Conservation (phyloP, 805 yeast genomes). For the Yamadazyma ubonensis region DNA sequence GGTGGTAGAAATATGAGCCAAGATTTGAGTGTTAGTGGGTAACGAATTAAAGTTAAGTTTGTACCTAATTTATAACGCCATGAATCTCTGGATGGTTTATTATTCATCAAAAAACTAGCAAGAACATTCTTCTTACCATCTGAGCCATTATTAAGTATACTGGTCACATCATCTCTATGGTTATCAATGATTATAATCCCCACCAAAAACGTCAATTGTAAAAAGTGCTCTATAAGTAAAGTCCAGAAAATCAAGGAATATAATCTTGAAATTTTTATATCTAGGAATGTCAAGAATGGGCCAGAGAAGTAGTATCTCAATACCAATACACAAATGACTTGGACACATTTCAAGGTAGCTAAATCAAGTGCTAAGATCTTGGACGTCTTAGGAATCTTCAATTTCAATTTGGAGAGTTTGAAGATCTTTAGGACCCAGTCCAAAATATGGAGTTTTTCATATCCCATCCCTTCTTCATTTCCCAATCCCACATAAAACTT, state of each 20-base stretch:
- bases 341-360: constrained; percentile 7
- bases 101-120: constrained; percentile 11
- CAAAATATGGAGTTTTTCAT: constrained; percentile 9
- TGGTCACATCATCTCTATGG: constrained; percentile 60
- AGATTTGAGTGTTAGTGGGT: constrained; percentile 37
- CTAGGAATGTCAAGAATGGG: constrained; percentile 13
- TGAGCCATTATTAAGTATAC: constrained; percentile 32
- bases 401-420: constrained; percentile 1
- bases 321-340: constrained; percentile 8
- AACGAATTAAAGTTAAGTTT: constrained; percentile 19
- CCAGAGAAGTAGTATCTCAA: constrained; percentile 16
- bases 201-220: constrained; percentile 63
- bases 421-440: not conserved
- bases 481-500: constrained; percentile 29
- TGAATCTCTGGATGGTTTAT: constrained; percentile 17
- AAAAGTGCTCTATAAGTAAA: constrained; percentile 54
- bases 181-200: constrained; percentile 69
- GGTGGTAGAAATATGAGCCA: constrained; percentile 28
- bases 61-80: constrained; percentile 29
- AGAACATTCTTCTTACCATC: constrained; percentile 12
- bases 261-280: constrained; percentile 13
- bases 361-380: constrained; percentile 21
- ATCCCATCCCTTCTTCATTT: constrained; percentile 13
- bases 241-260: constrained; percentile 35
- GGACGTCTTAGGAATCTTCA: constrained; percentile 24